These are phyloP conservation scores for Lachnellula arida DNA, from an alignment of 2,329 filamentous ascomycete genomes.

Conservation along the genomic window DNA sequence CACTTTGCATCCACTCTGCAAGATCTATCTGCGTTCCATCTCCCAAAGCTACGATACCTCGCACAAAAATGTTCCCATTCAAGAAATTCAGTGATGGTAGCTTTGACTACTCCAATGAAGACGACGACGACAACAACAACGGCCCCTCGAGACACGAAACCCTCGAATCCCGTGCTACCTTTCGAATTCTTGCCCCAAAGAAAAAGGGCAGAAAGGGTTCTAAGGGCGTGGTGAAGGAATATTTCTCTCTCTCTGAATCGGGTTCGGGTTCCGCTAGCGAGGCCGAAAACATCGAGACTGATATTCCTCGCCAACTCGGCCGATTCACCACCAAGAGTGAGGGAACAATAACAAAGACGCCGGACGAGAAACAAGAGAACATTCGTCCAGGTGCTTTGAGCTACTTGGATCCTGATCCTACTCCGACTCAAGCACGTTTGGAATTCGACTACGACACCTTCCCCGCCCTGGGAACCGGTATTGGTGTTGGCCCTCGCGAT, in stretches of 20 bases:
- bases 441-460: not conserved
- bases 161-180: not conserved
- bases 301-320: not conserved
- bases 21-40: no score
- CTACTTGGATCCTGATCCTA: not conserved
- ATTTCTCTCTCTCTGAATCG: no score
- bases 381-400: not conserved
- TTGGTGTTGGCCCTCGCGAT: not conserved
- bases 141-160: not conserved
- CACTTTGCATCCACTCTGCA: no score
- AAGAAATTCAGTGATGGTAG: no score
- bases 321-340: not conserved
- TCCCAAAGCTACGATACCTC: no score
- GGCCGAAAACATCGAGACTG: not conserved
- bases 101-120: no score
- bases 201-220: not conserved
- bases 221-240: not conserved
- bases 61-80: no score
- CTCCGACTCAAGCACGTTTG: not conserved
- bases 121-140: no score
- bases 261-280: not conserved
- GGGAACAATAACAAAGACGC: not conserved
- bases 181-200: not conserved
- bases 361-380: not conserved
- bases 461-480: not conserved